phyloP scores from a whole-genome alignment of 2,329 filamentous ascomycete species.

The Penicillium sp. region DNA sequence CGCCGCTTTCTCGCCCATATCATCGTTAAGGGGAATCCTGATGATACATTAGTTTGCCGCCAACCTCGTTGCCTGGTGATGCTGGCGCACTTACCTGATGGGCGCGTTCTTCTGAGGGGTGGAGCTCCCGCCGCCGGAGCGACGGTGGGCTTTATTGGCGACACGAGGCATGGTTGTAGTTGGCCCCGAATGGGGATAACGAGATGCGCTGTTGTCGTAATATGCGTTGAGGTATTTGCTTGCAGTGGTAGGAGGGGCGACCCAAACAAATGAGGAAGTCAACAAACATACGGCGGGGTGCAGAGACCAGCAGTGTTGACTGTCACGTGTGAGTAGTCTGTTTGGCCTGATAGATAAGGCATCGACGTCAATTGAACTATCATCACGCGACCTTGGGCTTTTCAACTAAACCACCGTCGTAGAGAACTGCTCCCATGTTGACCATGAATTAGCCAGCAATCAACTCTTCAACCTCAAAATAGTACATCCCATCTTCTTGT shows the following conservation, averaged over 20 bases:
- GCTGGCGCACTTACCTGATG: slow-evolving; percentile 49
- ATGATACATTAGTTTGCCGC: slow-evolving; percentile 20
- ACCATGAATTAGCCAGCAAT: background rate
- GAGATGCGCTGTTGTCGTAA: slow-evolving; percentile 19
- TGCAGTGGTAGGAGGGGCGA: slow-evolving; percentile 24
- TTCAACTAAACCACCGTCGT: background rate
- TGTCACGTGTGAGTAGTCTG: slow-evolving; percentile 16
- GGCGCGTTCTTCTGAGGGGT: slow-evolving; percentile 58
- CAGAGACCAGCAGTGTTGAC: slow-evolving; percentile 29
- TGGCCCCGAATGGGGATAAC: slow-evolving; percentile 33
- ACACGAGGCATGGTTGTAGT: slow-evolving; percentile 59
- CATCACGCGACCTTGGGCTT: background rate
- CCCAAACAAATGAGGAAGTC: slow-evolving; percentile 31
- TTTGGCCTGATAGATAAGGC: slow-evolving; percentile 13
- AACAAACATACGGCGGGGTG: slow-evolving; percentile 44
- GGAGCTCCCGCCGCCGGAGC: slow-evolving; percentile 49
- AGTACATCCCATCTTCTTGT: background rate
- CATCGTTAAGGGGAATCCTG: slow-evolving; percentile 95
- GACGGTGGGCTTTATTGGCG: slow-evolving; percentile 52
- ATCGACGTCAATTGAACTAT: background rate
- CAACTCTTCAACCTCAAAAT: background rate
- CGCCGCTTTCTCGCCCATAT: slow-evolving; percentile 86
- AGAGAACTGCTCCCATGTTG: background rate
- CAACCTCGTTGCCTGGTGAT: slow-evolving; percentile 8
- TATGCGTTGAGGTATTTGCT: slow-evolving; percentile 18